Evolutionary conservation across 2,329 filamentous ascomycete genomes (phyloP).

Genomic region (Ceratocystiopsis sp.): DNA sequence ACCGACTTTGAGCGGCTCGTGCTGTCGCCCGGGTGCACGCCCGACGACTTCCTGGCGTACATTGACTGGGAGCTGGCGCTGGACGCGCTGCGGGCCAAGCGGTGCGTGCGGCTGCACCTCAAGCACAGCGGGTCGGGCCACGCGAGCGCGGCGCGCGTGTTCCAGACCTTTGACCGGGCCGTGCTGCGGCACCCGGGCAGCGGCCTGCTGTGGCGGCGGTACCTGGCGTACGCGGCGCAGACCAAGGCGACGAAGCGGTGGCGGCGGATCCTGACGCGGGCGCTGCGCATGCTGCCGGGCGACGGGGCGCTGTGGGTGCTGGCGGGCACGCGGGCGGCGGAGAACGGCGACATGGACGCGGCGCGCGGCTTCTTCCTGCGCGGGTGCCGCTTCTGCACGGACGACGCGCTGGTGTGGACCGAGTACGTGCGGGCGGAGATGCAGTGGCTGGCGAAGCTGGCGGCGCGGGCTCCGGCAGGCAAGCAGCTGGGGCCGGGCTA

Average conservation of each 20-base stretch:
- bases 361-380: conserved; percentile 76
- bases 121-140: conserved; percentile 45
- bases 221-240: conserved; percentile 63
- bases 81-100: conserved; percentile 64
- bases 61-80: conserved; percentile 53
- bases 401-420: conserved; percentile 58
- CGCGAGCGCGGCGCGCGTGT: conserved; percentile 64
- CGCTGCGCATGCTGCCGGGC: conserved; percentile 70
- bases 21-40: conserved; percentile 60
- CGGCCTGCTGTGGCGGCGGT: conserved; percentile 72
- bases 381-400: conserved; percentile 76
- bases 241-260: conserved; percentile 50
- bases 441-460: conserved; percentile 74
- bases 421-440: conserved; percentile 87
- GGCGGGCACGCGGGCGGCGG: conserved; percentile 61
- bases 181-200: conserved; percentile 73
- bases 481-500: too few relatives aligned
- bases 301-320: conserved; percentile 76
- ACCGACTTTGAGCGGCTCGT: conserved; percentile 88
- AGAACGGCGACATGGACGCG: conserved; percentile 70
- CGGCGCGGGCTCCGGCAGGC: conserved; percentile 37
- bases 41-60: conserved; percentile 72
- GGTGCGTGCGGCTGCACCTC: conserved; percentile 65
- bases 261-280: conserved; percentile 46
- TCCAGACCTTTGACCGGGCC: conserved; percentile 76